phyloP scores from a whole-genome alignment of 805 yeast species.

The Yarrowia divulgata region DNA sequence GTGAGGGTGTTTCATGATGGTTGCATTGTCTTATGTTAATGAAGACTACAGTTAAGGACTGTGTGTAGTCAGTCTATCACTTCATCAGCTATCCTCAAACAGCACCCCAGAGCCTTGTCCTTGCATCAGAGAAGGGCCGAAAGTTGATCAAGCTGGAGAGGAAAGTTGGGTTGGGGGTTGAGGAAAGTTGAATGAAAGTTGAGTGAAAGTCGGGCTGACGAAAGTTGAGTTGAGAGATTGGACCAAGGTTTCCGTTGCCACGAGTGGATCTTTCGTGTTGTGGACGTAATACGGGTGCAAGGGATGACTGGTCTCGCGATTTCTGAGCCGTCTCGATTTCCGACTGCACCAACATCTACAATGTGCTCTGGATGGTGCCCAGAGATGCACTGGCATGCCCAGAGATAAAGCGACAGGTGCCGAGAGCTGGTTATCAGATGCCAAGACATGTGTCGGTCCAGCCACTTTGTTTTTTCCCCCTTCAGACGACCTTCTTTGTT shows the following conservation, averaged over 20 bases:
- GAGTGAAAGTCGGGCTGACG: background rate
- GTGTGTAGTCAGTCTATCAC: background rate
- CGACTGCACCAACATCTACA: too few species aligned
- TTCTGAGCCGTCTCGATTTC: too few species aligned
- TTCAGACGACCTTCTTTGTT: background rate
- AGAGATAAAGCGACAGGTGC: background rate
- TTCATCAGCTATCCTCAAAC: too few species aligned
- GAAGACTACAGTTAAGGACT: too few species aligned
- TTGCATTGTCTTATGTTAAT: too few species aligned
- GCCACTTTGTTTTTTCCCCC: background rate
- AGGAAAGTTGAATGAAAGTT: background rate
- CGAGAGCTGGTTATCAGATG: constrained; percentile 8
- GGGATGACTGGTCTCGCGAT: too few species aligned
- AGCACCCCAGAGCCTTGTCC: background rate
- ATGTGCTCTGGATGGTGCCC: background rate
- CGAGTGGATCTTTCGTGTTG: too few species aligned
- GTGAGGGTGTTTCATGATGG: too few species aligned
- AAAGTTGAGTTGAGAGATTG: background rate
- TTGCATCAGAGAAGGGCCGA: background rate
- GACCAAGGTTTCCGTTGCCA: background rate
- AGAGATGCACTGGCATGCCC: background rate
- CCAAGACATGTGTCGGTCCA: background rate
- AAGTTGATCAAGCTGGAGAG: too few species aligned
- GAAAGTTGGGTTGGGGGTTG: background rate
- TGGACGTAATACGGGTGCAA: too few species aligned